phyloP scores from a whole-genome alignment of 257 asterid genomes.

The Capsicum baccatum region DNA sequence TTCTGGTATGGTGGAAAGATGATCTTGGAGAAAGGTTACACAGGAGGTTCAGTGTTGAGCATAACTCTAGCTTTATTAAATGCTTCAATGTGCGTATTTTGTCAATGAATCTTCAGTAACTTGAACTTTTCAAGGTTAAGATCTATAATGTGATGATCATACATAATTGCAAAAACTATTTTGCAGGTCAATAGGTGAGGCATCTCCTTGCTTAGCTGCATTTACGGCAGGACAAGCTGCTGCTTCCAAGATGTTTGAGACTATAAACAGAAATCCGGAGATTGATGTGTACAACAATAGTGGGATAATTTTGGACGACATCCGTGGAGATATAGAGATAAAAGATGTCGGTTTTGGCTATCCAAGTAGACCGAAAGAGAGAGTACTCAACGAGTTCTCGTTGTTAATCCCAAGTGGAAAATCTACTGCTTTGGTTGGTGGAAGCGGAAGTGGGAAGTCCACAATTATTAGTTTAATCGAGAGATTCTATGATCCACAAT shows the following conservation, averaged over 20 bases:
- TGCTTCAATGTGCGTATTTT: constrained; percentile 63
- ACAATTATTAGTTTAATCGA: constrained; percentile 73
- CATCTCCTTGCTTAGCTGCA: constrained; percentile 69
- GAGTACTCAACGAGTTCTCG: constrained; percentile 66
- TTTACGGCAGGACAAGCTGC: constrained; percentile 78
- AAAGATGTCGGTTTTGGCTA: constrained; percentile 58
- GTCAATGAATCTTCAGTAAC: not conserved
- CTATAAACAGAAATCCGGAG: constrained; percentile 57
- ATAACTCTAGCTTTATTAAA: constrained; percentile 62
- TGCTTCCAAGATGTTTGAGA: constrained; percentile 75
- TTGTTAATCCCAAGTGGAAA: constrained; percentile 60
- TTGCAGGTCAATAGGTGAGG: constrained; percentile 75
- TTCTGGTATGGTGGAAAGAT: constrained; percentile 71
- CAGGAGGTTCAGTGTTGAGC: constrained; percentile 71
- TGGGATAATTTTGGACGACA: constrained; percentile 54
- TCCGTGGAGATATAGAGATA: constrained; percentile 62
- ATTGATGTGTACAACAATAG: constrained; percentile 60
- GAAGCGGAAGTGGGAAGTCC: constrained; percentile 86
- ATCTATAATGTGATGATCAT: not conserved
- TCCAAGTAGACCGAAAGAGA: constrained; percentile 69
- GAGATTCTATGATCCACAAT: constrained; percentile 76
- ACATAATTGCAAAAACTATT: not conserved
- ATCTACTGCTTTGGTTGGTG: constrained; percentile 74
- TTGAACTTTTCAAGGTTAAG: not conserved
- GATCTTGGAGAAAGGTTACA: constrained; percentile 69